These are phyloP conservation scores for Ustilago cynodontis DNA, from an alignment of 1,284 basidiomycete species.

Conservation along the genomic window DNA sequence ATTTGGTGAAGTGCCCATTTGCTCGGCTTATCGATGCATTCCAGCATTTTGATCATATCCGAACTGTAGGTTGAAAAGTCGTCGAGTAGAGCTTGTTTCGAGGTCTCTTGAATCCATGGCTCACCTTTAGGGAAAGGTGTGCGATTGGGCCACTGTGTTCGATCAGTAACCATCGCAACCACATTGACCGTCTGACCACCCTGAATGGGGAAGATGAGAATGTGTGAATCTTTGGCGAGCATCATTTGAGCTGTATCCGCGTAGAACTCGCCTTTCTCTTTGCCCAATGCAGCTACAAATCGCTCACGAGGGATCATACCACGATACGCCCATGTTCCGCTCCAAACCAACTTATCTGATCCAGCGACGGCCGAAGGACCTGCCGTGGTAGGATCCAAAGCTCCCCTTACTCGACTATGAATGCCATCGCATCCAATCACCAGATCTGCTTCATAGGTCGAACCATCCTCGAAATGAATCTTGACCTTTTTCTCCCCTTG, in stretches of 20 bases:
- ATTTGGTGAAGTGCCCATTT: constrained; percentile 77
- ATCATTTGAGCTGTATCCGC: constrained; percentile 46
- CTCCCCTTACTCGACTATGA: constrained; percentile 56
- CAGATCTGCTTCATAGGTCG: constrained; percentile 54
- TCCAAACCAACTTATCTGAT: constrained; percentile 53
- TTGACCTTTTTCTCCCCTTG: constrained; percentile 11
- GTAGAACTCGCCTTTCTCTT: constrained; percentile 47
- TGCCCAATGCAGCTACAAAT: constrained; percentile 52
- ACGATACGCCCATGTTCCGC: constrained; percentile 58
- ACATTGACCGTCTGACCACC: constrained; percentile 73
- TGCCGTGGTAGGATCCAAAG: constrained; percentile 42
- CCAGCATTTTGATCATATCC: constrained; percentile 72
- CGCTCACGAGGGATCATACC: constrained; percentile 59
- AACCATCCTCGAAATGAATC: constrained; percentile 44
- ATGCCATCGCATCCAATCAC: constrained; percentile 68
- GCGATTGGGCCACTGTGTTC: constrained; percentile 70
- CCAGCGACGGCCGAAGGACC: constrained; percentile 35
- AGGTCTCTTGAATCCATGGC: constrained; percentile 74
- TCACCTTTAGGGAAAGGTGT: constrained; percentile 52
- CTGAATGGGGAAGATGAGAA: constrained; percentile 76
- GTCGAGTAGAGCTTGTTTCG: constrained; percentile 73
- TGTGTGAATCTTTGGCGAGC: constrained; percentile 72
- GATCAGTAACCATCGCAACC: constrained; percentile 74
- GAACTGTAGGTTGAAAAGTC: constrained; percentile 74
- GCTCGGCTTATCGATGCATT: constrained; percentile 73